Evolutionary conservation across 1,284 basidiomycete species (phyloP), one percentile per base, ranked within the genome.

Genomic region (Ceratobasidium theobromae): DNA sequence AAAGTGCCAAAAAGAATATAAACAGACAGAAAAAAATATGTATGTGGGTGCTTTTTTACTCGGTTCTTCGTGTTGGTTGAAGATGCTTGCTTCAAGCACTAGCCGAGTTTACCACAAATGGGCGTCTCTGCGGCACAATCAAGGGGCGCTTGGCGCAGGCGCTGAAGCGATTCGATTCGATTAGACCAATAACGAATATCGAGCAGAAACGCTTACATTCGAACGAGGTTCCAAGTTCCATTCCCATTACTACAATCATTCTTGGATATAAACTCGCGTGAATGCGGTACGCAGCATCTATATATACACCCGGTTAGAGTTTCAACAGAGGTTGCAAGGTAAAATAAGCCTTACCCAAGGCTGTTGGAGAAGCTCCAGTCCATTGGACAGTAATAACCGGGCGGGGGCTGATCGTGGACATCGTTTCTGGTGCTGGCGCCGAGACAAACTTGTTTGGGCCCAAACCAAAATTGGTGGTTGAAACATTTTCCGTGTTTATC

Each of bases 381-480:
- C 4, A 30, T 45, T 8, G 55, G 55, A 33, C 55, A 58, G n/a
- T 58, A 58, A 32, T 58, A 58, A 18, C 55, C 55, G 4, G 23
- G 14, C 3, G 55, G 55, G 33, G 55, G 27, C 12, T 41, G 43
- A 21, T 11, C 18, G 28, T 6, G 16, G 12, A 6, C 28, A 5
- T 46, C 16, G 30, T 12, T 28, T 28, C n/a, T 27, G 4, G 8
- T 21, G 25, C 23, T n/a, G n/a, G n/a, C 43, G 8, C 43, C 55
- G 46, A 58, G 16, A 18, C 55, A 58, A 3, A 9, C 33, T 32
- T 58, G 55, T 35, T 46, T 58, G 18, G 55, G 55, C n/a, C 55
- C 55, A 43, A 58, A 58, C 55, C 55, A 58, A 25, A 58, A 58
- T n/a, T 58, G 41, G 21, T 43, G 27, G 5, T 46, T 43, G n/a